Conservation (phyloP, 2,329 filamentous ascomycete genomes). For the Camptophora hylomeconis region DNA sequence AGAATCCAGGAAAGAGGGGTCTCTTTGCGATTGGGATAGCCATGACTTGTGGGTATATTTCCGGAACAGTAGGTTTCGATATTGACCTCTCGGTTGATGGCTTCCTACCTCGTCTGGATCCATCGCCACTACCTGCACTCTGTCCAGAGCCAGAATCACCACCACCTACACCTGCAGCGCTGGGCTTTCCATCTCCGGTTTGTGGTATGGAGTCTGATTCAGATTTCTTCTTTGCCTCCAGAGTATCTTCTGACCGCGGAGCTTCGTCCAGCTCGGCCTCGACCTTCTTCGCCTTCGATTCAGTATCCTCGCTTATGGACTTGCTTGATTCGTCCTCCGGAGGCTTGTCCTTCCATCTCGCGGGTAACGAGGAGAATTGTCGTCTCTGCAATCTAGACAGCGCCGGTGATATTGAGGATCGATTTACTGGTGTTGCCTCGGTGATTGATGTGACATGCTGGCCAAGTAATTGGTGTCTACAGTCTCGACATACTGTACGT, state of each 20-base stretch:
- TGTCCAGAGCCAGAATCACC: slow-evolving; percentile 30
- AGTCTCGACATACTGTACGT: slow-evolving; percentile 20
- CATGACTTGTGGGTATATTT: slow-evolving; percentile 95
- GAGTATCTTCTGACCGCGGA: slow-evolving; percentile 22
- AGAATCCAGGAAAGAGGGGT: slow-evolving; percentile 92
- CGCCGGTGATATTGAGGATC: slow-evolving; percentile 2
- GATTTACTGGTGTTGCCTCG: slow-evolving; percentile 4
- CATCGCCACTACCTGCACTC: slow-evolving; percentile 33
- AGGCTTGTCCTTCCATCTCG: slow-evolving; percentile 44
- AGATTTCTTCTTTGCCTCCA: slow-evolving; percentile 33
- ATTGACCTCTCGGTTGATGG: slow-evolving; percentile 57
- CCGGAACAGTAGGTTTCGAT: slow-evolving; percentile 78
- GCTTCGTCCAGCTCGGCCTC: slow-evolving; percentile 26
- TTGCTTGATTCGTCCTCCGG: slow-evolving; percentile 27
- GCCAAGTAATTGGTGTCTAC: slow-evolving; percentile 12
- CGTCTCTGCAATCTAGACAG: slow-evolving; percentile 20
- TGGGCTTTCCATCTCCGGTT: slow-evolving; percentile 32
- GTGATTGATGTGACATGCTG: slow-evolving; percentile 4
- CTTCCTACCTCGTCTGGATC: slow-evolving; percentile 59
- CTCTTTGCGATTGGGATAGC: slow-evolving; percentile 90
- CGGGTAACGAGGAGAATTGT: slow-evolving; percentile 32
- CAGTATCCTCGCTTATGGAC: slow-evolving; percentile 25
- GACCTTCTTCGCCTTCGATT: slow-evolving; percentile 34
- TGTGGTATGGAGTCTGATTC: slow-evolving; percentile 27
- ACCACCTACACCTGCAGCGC: slow-evolving; percentile 26